These are phyloP conservation scores for Paspalum vaginatum DNA, from an alignment of 176 grass and related monocot genomes.

Conservation along the genomic window DNA sequence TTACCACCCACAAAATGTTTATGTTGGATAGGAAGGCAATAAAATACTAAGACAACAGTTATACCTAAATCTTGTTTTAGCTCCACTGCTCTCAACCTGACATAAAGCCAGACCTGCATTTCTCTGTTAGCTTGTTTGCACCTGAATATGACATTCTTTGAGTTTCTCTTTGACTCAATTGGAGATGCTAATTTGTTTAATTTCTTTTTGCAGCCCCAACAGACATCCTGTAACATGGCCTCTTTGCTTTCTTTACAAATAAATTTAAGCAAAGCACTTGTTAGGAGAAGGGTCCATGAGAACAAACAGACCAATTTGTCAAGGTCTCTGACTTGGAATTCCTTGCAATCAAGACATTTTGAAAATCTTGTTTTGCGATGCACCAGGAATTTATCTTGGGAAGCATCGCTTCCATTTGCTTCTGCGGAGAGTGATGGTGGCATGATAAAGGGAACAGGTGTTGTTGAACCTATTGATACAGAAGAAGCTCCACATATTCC, in stretches of 20 bases:
- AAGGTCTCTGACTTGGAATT: constrained; percentile 39
- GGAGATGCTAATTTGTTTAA: constrained; percentile 7
- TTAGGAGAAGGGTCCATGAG: constrained; percentile 38
- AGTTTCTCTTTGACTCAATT: constrained; percentile 4
- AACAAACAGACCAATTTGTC: constrained; percentile 32
- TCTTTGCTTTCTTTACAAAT: constrained; percentile 51
- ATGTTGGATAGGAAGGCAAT: background rate
- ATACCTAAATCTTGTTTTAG: background rate
- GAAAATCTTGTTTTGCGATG: constrained; percentile 50
- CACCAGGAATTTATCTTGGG: constrained; percentile 63
- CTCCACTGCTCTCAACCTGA: constrained; percentile 31
- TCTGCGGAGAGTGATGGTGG: constrained; percentile 48
- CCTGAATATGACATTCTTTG: background rate
- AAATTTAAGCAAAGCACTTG: constrained; percentile 37
- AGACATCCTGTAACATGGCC: constrained; percentile 45
- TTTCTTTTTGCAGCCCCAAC: background rate
- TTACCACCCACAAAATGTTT: constrained; percentile 7
- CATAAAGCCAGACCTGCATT: background rate
- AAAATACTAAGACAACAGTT: constrained; percentile 6
- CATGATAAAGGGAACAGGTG: constrained; percentile 58
- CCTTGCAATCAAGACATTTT: background rate
- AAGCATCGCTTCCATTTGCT: constrained; percentile 67
- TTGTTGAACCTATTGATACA: constrained; percentile 69
- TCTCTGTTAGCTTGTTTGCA: background rate
- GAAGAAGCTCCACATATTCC: constrained; percentile 68